A percentile compares a stretch with the other conserved stretches of the same genome.
phyloP scores from a whole-genome alignment of 108 stramenopile genomes.

The Fragilaria crotonensis region DNA sequence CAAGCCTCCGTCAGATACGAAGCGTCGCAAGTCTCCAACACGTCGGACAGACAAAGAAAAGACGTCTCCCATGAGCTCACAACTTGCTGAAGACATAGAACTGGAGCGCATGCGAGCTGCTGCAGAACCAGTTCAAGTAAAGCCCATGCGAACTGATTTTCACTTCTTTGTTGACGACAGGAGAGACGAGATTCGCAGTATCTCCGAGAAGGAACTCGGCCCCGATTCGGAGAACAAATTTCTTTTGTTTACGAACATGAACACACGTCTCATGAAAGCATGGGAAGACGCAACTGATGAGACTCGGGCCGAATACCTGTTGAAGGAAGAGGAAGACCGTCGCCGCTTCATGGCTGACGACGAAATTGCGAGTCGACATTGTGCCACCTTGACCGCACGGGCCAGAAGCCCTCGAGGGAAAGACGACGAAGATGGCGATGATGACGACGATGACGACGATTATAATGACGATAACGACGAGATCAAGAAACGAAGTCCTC shows the following conservation, averaged over 20 bases:
- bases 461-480: background rate
- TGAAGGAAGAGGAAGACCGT: slow-evolving; percentile 73
- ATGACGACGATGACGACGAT: background rate
- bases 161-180: slow-evolving; percentile 66
- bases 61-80: background rate
- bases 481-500: slow-evolving; percentile 4
- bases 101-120: slow-evolving; percentile 35
- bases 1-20: background rate
- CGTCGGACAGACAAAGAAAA: background rate
- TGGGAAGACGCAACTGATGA: slow-evolving; percentile 58
- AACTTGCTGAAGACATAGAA: slow-evolving; percentile 17
- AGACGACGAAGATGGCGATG: background rate
- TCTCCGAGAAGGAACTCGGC: slow-evolving; percentile 43
- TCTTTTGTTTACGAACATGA: slow-evolving; percentile 63
- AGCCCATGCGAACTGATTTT: slow-evolving; percentile 82
- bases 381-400: slow-evolving; percentile 78
- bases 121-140: slow-evolving; percentile 37
- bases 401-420: slow-evolving; percentile 4
- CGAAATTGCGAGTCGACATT: slow-evolving; percentile 85
- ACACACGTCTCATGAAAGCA: slow-evolving; percentile 51
- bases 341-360: slow-evolving; percentile 80
- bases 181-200: slow-evolving; percentile 17
- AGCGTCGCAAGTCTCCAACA: background rate
- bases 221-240: slow-evolving; percentile 15
- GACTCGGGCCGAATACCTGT: slow-evolving; percentile 39